Evolutionary conservation across 2,329 filamentous ascomycete genomes (phyloP), one percentile per base, ranked within the genome.

Genomic region (Scedosporium minutisporum): DNA sequence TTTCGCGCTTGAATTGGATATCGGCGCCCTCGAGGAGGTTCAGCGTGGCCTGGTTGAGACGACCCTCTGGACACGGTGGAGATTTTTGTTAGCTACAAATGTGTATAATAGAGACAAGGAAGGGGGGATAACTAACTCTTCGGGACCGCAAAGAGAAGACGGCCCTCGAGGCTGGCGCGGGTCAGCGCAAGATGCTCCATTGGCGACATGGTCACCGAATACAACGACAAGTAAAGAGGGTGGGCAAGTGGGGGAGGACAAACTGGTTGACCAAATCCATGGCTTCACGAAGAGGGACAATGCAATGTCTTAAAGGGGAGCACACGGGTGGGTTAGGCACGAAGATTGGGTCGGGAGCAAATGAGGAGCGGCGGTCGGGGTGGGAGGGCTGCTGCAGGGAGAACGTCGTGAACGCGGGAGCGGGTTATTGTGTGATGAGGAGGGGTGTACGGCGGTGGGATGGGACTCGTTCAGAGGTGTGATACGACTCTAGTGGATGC

Each of bases 1-100:
- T 92, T 80, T 97, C 92, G 72, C 95, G 88, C 74, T 90, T 88
- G 80, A 99, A 99, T 75, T 99, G 92, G 70, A 99, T 93, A 75
- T 99, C 95, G 70, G 90, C 91, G 67, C 95, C 95, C 71, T 93
- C 84, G 62, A 99, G 89, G 60, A 99, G 87, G 74, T 97, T 92
- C 60, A 99, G 85, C 62, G 90, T 87, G 64, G 91, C 86, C 77
- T 91, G 85, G 76, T 97, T 90, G 62, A 99, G 87, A 63, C 95
- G 90, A 66, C 95, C 95, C 88, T 99, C 92, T 96, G 71, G 48
- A 51, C 25, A 44, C 33, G 33, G 33, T 12, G 12, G 33, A 10
- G 33, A 14, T 38, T 64, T 59, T 62, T 58, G 57, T 25, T 33
- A 41, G 55, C 33, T 41, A 18, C 21, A 14, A 57, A 21, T 29